Conservation (phyloP, 345 rosid species). For the Jatropha curcas region DNA sequence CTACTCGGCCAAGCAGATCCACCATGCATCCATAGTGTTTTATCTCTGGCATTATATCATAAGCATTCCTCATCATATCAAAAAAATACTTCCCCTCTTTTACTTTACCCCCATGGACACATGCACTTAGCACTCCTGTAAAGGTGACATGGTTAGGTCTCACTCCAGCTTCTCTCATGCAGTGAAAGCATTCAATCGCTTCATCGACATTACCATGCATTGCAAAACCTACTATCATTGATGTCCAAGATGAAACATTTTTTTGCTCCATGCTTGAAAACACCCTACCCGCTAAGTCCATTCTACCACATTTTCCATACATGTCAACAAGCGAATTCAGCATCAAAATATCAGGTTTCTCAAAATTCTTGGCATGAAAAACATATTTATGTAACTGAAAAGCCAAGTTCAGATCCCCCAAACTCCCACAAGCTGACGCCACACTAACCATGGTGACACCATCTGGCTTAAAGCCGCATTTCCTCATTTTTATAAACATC, state of each 20-base stretch:
- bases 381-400: constrained; percentile 73
- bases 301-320: constrained; percentile 83
- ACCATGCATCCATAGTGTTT: constrained; percentile 83
- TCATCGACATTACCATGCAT: constrained; percentile 54
- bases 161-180: constrained; percentile 53
- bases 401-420: constrained; percentile 67
- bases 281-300: constrained; percentile 67
- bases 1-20: constrained; percentile 73
- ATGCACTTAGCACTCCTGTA: constrained; percentile 71
- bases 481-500: constrained; percentile 59
- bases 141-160: constrained; percentile 78
- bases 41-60: constrained; percentile 45
- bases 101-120: constrained; percentile 85
- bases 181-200: constrained; percentile 56
- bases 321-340: constrained; percentile 69
- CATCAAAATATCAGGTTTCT: constrained; percentile 58
- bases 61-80: constrained; percentile 54
- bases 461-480: constrained; percentile 64
- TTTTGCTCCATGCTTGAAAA: constrained; percentile 47
- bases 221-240: constrained; percentile 73
- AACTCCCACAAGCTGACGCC: constrained; percentile 71
- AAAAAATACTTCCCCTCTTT: constrained; percentile 63
- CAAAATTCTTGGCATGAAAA: constrained; percentile 44
- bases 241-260: constrained; percentile 85
- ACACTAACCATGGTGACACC: constrained; percentile 78